phyloP scores from a whole-genome alignment of 768 basidiomycete genomes.

The Omphalotus guepiniiformis region DNA sequence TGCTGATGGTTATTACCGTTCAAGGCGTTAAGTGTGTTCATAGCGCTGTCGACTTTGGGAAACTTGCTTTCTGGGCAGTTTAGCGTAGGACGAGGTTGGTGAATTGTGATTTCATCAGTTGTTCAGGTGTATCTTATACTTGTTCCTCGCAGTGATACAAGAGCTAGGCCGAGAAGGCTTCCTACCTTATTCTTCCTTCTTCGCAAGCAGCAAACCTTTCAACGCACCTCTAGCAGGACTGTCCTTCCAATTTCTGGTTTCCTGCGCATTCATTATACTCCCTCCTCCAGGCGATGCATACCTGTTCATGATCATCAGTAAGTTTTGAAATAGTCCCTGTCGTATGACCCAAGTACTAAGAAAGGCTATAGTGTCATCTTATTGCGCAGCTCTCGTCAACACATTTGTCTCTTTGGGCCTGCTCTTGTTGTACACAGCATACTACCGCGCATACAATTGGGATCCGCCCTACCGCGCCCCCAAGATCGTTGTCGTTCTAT shows the following conservation, averaged over 20 bases:
- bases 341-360: background rate
- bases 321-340: slow-evolving; percentile 17
- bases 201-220: slow-evolving; percentile 71
- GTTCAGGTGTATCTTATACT: background rate
- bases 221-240: slow-evolving; percentile 62
- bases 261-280: slow-evolving; percentile 46
- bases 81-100: slow-evolving; percentile 60
- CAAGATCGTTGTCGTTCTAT: slow-evolving; percentile 42
- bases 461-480: slow-evolving; percentile 61
- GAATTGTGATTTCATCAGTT: slow-evolving; percentile 3
- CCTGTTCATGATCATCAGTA: slow-evolving; percentile 63
- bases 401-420: slow-evolving; percentile 57
- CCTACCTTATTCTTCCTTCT: slow-evolving; percentile 60
- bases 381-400: slow-evolving; percentile 56
- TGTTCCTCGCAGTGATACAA: slow-evolving; percentile 49
- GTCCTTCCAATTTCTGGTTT: slow-evolving; percentile 57
- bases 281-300: slow-evolving; percentile 75
- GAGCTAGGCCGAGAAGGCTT: slow-evolving; percentile 72
- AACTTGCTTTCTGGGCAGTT: slow-evolving; percentile 64
- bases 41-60: slow-evolving; percentile 62
- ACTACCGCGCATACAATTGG: slow-evolving; percentile 47
- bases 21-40: slow-evolving; percentile 56
- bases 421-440: slow-evolving; percentile 50
- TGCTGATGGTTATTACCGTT: background rate
- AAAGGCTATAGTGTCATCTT: slow-evolving; percentile 58